Evolutionary conservation across 352 stramenopile species (phyloP).

Genomic region (Plasmopara viticola): DNA sequence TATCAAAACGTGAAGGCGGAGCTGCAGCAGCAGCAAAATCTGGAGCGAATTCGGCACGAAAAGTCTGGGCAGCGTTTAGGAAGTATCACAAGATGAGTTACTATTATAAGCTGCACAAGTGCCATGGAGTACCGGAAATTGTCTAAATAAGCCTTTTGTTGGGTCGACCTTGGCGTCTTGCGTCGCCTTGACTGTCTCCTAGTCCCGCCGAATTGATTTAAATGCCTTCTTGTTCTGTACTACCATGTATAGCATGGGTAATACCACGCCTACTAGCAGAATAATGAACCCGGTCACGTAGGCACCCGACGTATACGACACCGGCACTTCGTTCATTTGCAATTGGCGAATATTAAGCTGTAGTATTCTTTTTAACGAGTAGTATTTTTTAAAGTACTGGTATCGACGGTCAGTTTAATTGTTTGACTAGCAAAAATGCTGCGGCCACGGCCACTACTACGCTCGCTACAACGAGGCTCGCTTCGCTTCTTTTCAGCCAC

Average conservation of each 20-base stretch:
- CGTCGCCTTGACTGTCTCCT: neutral
- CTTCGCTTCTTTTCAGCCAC: conserved; percentile 11
- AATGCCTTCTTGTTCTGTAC: conserved; percentile 86
- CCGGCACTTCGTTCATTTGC: conserved; percentile 24
- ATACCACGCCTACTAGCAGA: conserved; percentile 55
- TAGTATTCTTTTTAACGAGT: neutral
- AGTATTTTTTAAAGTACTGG: too few relatives aligned
- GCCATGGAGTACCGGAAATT: too few relatives aligned
- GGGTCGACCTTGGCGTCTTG: too few relatives aligned
- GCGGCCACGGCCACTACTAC: conserved; percentile 13
- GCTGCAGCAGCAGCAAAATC: conserved; percentile 91
- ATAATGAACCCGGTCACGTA: conserved; percentile 67
- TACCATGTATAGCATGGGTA: conserved; percentile 82
- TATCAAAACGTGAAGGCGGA: conserved; percentile 96
- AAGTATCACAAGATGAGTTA: conserved; percentile 10
- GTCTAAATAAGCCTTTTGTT: too few relatives aligned
- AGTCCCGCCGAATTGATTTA: conserved; percentile 71
- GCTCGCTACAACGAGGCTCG: conserved; percentile 12
- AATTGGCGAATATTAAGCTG: conserved; percentile 6
- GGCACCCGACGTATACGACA: conserved; percentile 66
- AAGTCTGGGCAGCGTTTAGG: conserved; percentile 52
- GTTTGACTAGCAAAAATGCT: conserved; percentile 2
- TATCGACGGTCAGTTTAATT: conserved; percentile 1
- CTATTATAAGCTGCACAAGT: conserved; percentile 9
- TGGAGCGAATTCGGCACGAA: conserved; percentile 87